phyloP scores from a whole-genome alignment of 306 rosid species.

The Arachis stenosperma region DNA sequence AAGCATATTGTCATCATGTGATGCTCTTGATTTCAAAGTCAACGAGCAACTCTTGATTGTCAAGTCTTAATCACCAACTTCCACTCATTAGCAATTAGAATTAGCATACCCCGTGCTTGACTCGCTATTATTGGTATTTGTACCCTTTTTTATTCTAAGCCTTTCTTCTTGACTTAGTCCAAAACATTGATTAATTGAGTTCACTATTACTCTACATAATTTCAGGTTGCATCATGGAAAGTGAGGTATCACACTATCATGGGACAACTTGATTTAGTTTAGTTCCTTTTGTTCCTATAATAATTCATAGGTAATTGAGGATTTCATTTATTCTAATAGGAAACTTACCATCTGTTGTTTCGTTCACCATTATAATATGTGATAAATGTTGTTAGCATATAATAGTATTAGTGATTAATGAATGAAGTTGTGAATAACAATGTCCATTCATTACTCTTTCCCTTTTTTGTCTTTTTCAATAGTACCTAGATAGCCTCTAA shows the following conservation, averaged over 20 bases:
- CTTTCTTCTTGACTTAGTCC: neutral
- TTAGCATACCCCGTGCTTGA: neutral
- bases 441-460: neutral
- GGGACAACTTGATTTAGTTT: neutral
- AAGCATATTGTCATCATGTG: neutral
- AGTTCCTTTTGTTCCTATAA: too few species aligned
- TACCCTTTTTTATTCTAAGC: neutral
- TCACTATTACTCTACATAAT: neutral
- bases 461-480: too few species aligned
- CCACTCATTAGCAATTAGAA: neutral
- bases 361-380: too few species aligned
- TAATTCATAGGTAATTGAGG: too few species aligned
- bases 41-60: neutral
- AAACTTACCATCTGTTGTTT: too few species aligned
- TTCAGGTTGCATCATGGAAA: neutral
- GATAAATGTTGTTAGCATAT: too few species aligned
- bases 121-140: neutral
- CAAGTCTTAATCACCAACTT: slow-evolving; percentile 12
- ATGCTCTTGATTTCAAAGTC: neutral
- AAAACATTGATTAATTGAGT: too few species aligned
- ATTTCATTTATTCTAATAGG: too few species aligned
- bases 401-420: neutral
- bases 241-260: neutral
- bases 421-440: neutral
- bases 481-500: too few species aligned